phyloP scores from a whole-genome alignment of 805 yeast genomes.

The Suhomyces faveliae region DNA sequence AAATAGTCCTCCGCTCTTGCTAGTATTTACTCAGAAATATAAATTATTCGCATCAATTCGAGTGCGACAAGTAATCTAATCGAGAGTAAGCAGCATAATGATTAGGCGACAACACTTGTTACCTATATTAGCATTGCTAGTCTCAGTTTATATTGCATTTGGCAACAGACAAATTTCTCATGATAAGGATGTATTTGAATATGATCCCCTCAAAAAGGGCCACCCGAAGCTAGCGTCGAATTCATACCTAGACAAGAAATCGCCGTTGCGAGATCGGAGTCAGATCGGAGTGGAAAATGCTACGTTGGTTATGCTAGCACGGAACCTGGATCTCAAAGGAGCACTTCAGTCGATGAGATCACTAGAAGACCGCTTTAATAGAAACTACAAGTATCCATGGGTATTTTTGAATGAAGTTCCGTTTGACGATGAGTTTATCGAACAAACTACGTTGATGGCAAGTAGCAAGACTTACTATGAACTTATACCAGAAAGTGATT shows the following conservation, averaged over 20 bases:
- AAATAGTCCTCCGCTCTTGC: too few species aligned
- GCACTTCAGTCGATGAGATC: conserved; percentile 54
- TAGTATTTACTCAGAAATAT: neutral
- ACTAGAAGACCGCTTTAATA: conserved; percentile 43
- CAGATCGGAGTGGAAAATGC: conserved; percentile 71
- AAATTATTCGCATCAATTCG: neutral
- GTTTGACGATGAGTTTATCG: conserved; percentile 40
- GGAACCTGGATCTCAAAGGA: conserved; percentile 75
- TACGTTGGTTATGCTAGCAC: conserved; percentile 79
- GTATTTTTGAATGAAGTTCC: conserved; percentile 45
- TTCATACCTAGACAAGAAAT: conserved; percentile 21
- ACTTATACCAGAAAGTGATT: conserved; percentile 38
- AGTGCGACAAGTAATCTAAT: neutral
- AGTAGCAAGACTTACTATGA: conserved; percentile 42
- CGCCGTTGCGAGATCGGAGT: conserved; percentile 28
- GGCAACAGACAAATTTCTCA: neutral
- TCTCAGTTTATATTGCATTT: neutral
- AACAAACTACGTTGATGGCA: conserved; percentile 44
- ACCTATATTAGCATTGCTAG: neutral
- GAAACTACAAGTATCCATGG: conserved; percentile 42
- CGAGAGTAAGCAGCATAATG: neutral
- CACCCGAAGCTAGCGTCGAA: conserved; percentile 30
- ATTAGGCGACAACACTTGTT: neutral
- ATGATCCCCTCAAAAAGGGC: conserved; percentile 13
- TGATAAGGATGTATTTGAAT: neutral